Evolutionary conservation across 257 asterid species (phyloP).

Genomic region (Oldenlandia corymbosa): DNA sequence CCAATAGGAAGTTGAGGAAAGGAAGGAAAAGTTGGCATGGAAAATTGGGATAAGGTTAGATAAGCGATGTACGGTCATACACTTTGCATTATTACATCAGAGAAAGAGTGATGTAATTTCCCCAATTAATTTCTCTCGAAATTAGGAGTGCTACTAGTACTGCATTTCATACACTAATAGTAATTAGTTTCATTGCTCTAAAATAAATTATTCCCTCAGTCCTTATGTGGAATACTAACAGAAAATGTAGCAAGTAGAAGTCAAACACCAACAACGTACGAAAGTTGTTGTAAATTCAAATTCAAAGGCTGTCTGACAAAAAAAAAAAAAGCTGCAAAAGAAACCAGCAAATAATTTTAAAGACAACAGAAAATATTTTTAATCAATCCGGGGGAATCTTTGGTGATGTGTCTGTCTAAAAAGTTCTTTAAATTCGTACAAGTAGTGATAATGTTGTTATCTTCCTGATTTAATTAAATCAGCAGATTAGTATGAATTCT

Average conservation of each 20-base stretch:
- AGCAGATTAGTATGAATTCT: conserved; percentile 5
- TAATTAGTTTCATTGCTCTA: too few relatives aligned
- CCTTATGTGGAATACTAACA: neutral
- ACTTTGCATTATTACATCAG: neutral
- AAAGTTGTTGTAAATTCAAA: neutral
- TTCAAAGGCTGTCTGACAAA: too few relatives aligned
- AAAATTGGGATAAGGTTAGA: neutral
- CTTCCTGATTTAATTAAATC: neutral
- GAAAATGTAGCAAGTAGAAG: neutral
- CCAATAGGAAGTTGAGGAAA: neutral
- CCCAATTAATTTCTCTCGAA: conserved; percentile 6
- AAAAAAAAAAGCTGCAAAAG: too few relatives aligned
- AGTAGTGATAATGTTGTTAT: neutral
- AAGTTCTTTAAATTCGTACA: neutral
- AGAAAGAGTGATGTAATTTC: neutral
- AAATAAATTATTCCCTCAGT: neutral
- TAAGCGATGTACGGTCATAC: neutral
- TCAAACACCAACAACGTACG: conserved; percentile 5
- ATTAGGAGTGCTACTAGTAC: too few relatives aligned
- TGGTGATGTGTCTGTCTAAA: too few relatives aligned
- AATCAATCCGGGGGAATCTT: conserved; percentile 1
- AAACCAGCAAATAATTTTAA: conserved; percentile 6
- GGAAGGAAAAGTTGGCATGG: too few relatives aligned
- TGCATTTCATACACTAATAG: too few relatives aligned
- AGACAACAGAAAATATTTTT: conserved; percentile 11